Conservation (phyloP, 2,329 filamentous ascomycete genomes). For the Elsinoe necatrix region DNA sequence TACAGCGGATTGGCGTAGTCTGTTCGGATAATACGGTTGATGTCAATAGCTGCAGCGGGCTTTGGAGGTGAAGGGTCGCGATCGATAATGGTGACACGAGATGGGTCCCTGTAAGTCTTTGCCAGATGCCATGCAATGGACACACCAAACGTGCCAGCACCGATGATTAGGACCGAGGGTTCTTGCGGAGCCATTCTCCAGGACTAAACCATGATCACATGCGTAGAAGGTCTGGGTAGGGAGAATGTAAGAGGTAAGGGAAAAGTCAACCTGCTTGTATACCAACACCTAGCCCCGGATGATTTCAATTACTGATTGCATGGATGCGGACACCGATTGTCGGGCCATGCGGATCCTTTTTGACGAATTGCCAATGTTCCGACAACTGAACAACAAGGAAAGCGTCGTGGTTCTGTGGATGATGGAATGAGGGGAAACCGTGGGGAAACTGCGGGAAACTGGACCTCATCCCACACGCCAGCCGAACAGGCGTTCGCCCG, state of each 20-base stretch:
- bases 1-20: constrained; percentile 27
- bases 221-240: background rate
- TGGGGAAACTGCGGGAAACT: background rate
- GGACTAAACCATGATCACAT: background rate
- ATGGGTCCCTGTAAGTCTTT: constrained; percentile 38
- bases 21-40: constrained; percentile 28
- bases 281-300: constrained; percentile 4
- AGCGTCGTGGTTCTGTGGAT: background rate
- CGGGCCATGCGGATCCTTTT: background rate
- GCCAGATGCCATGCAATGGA: constrained; percentile 58
- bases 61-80: constrained; percentile 44
- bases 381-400: constrained; percentile 2
- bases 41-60: constrained; percentile 29
- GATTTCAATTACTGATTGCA: background rate
- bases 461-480: background rate
- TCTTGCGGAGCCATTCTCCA: constrained; percentile 2
- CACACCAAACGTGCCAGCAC: constrained; percentile 57
- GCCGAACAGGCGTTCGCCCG: constrained; percentile 1
- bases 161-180: constrained; percentile 46
- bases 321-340: background rate
- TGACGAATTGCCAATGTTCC: constrained; percentile 7
- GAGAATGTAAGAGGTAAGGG: background rate
- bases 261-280: background rate
- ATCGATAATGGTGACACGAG: constrained; percentile 50
- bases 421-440: background rate